Evolutionary conservation across 805 yeast genomes (phyloP).

Genomic region (Lachancea lanzarotensis): DNA sequence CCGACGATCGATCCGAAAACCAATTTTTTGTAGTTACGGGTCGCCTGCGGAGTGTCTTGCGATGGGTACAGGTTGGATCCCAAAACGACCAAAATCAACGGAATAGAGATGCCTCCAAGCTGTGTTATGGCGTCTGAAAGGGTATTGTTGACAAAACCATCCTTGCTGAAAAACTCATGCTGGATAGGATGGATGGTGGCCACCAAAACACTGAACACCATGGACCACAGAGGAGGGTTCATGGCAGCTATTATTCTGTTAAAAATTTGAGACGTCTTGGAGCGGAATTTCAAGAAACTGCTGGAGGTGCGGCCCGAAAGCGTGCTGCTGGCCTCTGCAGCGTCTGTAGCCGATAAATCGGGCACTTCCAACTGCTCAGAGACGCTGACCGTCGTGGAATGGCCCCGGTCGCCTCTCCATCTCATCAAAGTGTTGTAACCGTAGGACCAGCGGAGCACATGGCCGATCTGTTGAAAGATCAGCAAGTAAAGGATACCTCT

Average conservation of each 20-base stretch:
- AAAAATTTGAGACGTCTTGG: constrained; percentile 9
- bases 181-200: constrained; percentile 61
- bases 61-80: constrained; percentile 76
- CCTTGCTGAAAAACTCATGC: constrained; percentile 47
- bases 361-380: constrained; percentile 6
- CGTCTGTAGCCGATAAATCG: background rate
- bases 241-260: constrained; percentile 38
- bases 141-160: constrained; percentile 62
- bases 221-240: constrained; percentile 83
- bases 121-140: constrained; percentile 56
- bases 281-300: constrained; percentile 15
- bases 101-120: constrained; percentile 70
- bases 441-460: constrained; percentile 81
- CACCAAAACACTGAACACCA: constrained; percentile 60
- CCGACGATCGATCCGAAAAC: constrained; percentile 65
- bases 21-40: constrained; percentile 54
- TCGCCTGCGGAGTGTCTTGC: constrained; percentile 57
- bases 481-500: constrained; percentile 69
- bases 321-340: constrained; percentile 2
- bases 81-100: constrained; percentile 64
- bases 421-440: constrained; percentile 67
- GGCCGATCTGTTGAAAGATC: constrained; percentile 79
- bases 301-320: constrained; percentile 8
- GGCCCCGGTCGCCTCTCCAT: constrained; percentile 32
- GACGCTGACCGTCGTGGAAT: constrained; percentile 1